These are phyloP conservation scores for Mucor velutinosus DNA, from an alignment of 371 early-diverging fungal genomes.

Conservation along the genomic window DNA sequence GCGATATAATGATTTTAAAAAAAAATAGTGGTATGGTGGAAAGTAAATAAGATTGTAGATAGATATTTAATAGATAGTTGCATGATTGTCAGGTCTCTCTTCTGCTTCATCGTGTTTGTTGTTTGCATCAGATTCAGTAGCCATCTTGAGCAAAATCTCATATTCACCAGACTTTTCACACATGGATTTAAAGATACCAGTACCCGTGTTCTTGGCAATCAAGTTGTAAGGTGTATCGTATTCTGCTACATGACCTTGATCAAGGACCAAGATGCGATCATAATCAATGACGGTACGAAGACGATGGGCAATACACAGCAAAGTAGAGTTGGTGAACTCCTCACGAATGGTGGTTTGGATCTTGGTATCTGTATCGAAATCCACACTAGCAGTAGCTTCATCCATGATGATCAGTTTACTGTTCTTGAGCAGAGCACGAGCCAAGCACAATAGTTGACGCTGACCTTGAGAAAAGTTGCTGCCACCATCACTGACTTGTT, in stretches of 20 bases:
- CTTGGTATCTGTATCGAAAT: constrained; percentile 75
- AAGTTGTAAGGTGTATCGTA: constrained; percentile 70
- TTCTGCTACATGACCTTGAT: constrained; percentile 80
- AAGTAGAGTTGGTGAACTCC: constrained; percentile 65
- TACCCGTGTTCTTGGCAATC: constrained; percentile 41
- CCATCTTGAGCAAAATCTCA: constrained; percentile 37
- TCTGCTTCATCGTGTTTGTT: neutral
- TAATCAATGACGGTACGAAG: constrained; percentile 89
- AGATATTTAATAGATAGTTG: constrained; percentile 1
- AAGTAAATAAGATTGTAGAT: neutral
- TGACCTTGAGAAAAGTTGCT: constrained; percentile 88
- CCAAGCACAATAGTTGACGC: constrained; percentile 84
- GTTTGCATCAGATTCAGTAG: constrained; percentile 16
- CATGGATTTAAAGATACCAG: constrained; percentile 64
- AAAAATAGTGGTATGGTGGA: neutral
- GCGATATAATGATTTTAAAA: neutral
- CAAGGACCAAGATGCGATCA: constrained; percentile 83
- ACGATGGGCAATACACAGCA: constrained; percentile 81
- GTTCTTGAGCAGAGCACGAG: constrained; percentile 80
- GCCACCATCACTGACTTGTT: constrained; percentile 72
- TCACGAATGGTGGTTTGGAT: constrained; percentile 82
- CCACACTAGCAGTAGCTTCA: constrained; percentile 85
- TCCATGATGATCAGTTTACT: constrained; percentile 84
- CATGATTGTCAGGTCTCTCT: constrained; percentile 7
- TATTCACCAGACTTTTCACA: constrained; percentile 72